Conservation (phyloP, 202 grass and related monocot genomes). For the Eragrostis tef region DNA sequence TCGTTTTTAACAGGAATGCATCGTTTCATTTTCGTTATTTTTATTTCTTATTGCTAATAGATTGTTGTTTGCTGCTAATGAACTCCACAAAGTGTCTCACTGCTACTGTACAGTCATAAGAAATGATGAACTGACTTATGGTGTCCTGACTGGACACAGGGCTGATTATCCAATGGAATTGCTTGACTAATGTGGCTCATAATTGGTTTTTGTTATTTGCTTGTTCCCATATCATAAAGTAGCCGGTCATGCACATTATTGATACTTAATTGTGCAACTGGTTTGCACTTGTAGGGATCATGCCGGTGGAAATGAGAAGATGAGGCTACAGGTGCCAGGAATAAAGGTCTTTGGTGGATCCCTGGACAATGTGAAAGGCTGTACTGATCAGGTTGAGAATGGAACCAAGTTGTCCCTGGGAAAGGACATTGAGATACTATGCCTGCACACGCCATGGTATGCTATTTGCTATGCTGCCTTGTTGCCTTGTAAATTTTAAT, state of each 20-base stretch:
- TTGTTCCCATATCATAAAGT: not conserved
- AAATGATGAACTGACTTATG: not conserved
- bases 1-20: not conserved
- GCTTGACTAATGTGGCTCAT: not conserved
- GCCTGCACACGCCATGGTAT: constrained; percentile 92
- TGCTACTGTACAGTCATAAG: not conserved
- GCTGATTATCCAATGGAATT: constrained; percentile 19
- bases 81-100: not conserved
- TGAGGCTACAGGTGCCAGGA: constrained; percentile 61
- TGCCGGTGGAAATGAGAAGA: constrained; percentile 93
- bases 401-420: constrained; percentile 79
- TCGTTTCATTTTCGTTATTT: no score
- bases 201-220: not conserved
- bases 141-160: not conserved
- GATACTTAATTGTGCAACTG: not conserved
- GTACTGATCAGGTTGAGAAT: constrained; percentile 83
- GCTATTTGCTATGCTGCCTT: constrained; percentile 12
- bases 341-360: constrained; percentile 94
- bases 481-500: constrained; percentile 12
- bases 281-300: constrained; percentile 73
- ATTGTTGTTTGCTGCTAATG: not conserved
- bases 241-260: constrained; percentile 5
- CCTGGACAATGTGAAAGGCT: constrained; percentile 80
- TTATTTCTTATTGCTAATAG: not conserved
- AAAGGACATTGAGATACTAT: constrained; percentile 70